Evolutionary conservation across 495 filamentous ascomycete genomes (phyloP).

Genomic region (Choiromyces venosus): DNA sequence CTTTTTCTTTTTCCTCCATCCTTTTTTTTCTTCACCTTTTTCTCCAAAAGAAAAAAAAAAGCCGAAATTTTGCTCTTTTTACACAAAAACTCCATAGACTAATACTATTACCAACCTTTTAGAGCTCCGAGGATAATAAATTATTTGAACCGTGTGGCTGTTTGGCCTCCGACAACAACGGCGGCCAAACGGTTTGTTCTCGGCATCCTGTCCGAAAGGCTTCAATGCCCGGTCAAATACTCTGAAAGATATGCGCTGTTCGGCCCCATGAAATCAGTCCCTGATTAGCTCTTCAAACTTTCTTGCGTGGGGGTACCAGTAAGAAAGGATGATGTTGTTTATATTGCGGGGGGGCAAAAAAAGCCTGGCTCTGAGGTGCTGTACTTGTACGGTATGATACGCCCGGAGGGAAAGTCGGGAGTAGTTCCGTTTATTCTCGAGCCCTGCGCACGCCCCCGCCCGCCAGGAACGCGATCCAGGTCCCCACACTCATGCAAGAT

Average conservation of each 20-base stretch:
- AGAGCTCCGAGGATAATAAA: no score
- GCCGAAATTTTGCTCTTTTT: not conserved
- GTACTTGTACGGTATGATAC: slow-evolving; percentile 23
- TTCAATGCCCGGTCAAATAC: slow-evolving; percentile 19
- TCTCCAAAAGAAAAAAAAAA: not conserved
- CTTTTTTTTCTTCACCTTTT: slow-evolving; percentile 20
- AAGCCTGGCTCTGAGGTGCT: not conserved
- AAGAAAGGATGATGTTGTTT: slow-evolving; percentile 24
- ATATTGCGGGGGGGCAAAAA: slow-evolving; percentile 22
- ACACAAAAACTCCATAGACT: not conserved
- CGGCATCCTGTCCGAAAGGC: slow-evolving; percentile 34
- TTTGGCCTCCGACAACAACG: not conserved
- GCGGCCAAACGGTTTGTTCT: slow-evolving; percentile 10
- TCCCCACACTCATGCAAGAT: slow-evolving; percentile 38
- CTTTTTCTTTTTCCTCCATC: not conserved
- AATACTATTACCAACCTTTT: not conserved
- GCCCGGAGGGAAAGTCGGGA: slow-evolving; percentile 32
- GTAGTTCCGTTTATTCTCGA: slow-evolving; percentile 36
- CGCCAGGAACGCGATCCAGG: slow-evolving; percentile 34
- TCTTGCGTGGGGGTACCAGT: slow-evolving; percentile 30
- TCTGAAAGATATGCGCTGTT: slow-evolving; percentile 12
- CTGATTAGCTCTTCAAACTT: slow-evolving; percentile 24
- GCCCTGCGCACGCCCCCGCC: slow-evolving; percentile 28
- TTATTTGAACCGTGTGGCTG: no score
- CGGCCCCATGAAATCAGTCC: slow-evolving; percentile 21